Evolutionary conservation across 2,329 filamentous ascomycete species (phyloP), one percentile per base, ranked within the genome.

Genomic region (Fusarium piperis): DNA sequence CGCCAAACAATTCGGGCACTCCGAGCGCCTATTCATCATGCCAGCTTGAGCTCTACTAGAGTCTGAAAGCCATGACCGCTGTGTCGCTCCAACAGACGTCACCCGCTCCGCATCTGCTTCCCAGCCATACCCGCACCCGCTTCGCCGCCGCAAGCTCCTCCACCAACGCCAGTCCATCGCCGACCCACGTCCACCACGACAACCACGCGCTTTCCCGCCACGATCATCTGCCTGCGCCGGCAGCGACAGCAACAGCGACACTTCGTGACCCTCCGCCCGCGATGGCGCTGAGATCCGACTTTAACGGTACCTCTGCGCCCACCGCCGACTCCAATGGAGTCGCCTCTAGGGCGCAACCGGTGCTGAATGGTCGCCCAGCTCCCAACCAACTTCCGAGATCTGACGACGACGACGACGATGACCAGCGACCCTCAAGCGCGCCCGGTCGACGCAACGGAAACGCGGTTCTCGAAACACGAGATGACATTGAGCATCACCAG

Each of bases 341-440:
- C 56, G 61, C 64, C 35, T 78, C 77, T 51, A 75, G 77, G 51
- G 78, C 78, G 67, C 75, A 71, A 35, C 71, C 72, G 16, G 71
- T 75, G 59, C 60, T 67, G 59, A 78, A 79, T 64, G 78, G 76
- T 67, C 76, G 70, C 65, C 73, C 73, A 66, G 73, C 78, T 68
- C 74, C 68, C 30, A 67, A 76, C 64, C 77, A 81, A 52, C 68
- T 72, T 55, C 32, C 56, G 44, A 73, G 70, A 48, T 76, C 67
- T 63, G 75, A 66, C 66, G 74, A 78, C 64, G 76, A 78, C 64
- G 76, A 70, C 41, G 71, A 76, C 44, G 75, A 79, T 39, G 81
- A 83, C 59, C 79, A 76, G 60, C 83, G 85, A 15, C 84, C 84
- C 23, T 84, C 83, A 8, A 87, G 81, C 65, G 85, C 84, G 6